Conservation (phyloP, 805 yeast genomes). For the Saccharomycopsis sp. region DNA sequence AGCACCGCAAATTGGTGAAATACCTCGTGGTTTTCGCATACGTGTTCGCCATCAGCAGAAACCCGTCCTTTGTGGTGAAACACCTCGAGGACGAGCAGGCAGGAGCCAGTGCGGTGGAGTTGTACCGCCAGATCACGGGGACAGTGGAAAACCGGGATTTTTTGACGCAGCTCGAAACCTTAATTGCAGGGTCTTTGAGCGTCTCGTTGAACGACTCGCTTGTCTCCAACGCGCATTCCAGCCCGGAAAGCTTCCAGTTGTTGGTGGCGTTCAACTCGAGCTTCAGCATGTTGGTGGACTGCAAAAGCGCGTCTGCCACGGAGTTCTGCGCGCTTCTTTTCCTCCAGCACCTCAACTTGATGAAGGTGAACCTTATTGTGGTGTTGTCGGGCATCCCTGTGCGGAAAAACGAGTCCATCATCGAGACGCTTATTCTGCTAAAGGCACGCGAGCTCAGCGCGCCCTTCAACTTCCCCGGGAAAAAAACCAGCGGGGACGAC, state of each 20-base stretch:
- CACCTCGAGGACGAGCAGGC: not conserved
- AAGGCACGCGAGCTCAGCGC: constrained; percentile 11
- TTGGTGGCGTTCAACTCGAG: constrained; percentile 6
- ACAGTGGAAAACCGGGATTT: constrained; percentile 7
- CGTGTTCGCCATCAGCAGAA: constrained; percentile 9
- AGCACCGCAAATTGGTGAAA: constrained; percentile 2
- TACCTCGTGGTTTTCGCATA: constrained; percentile 17
- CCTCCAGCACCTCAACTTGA: constrained; percentile 14
- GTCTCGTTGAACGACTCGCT: constrained; percentile 14
- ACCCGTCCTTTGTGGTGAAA: constrained; percentile 5
- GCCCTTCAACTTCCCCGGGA: not conserved
- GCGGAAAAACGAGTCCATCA: constrained; percentile 7
- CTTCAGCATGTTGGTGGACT: not conserved
- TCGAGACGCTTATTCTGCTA: constrained; percentile 16
- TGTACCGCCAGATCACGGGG: constrained; percentile 3
- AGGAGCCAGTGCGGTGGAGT: not conserved
- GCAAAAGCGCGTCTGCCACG: constrained; percentile 11
- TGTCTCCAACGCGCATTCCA: not conserved
- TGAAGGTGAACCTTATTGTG: constrained; percentile 13
- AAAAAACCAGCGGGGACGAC: not conserved
- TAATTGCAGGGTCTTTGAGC: constrained; percentile 11
- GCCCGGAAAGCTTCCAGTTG: constrained; percentile 6
- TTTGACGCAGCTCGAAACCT: constrained; percentile 10
- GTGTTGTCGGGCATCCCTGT: constrained; percentile 10
- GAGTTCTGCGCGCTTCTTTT: constrained; percentile 19